phyloP scores from a whole-genome alignment of 2,329 filamentous ascomycete species.

The Coniella vitis region DNA sequence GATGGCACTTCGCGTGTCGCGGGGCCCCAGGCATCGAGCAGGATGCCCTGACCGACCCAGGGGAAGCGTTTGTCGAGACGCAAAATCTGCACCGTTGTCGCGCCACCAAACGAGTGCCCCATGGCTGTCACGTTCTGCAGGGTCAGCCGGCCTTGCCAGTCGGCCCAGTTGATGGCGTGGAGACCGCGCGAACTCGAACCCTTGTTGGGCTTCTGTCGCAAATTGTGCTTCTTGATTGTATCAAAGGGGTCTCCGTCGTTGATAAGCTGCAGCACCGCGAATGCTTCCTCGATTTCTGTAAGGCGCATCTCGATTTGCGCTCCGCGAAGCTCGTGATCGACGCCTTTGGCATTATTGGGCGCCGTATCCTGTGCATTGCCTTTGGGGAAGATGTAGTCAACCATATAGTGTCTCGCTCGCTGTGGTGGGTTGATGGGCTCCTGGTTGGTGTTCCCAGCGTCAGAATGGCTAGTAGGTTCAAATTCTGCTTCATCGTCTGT shows the following conservation, averaged over 20 bases:
- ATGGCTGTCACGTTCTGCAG: constrained; percentile 52
- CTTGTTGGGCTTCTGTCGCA: constrained; percentile 49
- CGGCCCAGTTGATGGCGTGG: constrained; percentile 45
- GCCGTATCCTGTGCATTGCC: constrained; percentile 42
- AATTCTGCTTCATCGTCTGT: constrained; percentile 10
- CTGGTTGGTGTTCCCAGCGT: no score
- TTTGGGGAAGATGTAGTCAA: constrained; percentile 60
- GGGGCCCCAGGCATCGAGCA: constrained; percentile 59
- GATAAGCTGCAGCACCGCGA: constrained; percentile 48
- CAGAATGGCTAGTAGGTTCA: neutral
- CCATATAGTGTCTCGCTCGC: constrained; percentile 35
- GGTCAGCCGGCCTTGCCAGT: constrained; percentile 51
- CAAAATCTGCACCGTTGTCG: constrained; percentile 55
- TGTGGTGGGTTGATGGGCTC: constrained; percentile 22
- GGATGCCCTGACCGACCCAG: constrained; percentile 56
- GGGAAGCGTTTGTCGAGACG: constrained; percentile 45
- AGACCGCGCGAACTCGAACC: constrained; percentile 54
- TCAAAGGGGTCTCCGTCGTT: constrained; percentile 45
- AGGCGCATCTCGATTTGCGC: constrained; percentile 58
- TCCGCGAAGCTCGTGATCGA: constrained; percentile 51
- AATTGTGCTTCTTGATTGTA: constrained; percentile 40
- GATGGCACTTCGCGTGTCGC: constrained; percentile 39
- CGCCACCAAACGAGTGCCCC: constrained; percentile 62
- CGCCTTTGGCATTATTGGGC: constrained; percentile 50
- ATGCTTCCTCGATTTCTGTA: constrained; percentile 59